phyloP scores from a whole-genome alignment of 1,139 yeast genomes.

The Geotrichum aggregatum region DNA sequence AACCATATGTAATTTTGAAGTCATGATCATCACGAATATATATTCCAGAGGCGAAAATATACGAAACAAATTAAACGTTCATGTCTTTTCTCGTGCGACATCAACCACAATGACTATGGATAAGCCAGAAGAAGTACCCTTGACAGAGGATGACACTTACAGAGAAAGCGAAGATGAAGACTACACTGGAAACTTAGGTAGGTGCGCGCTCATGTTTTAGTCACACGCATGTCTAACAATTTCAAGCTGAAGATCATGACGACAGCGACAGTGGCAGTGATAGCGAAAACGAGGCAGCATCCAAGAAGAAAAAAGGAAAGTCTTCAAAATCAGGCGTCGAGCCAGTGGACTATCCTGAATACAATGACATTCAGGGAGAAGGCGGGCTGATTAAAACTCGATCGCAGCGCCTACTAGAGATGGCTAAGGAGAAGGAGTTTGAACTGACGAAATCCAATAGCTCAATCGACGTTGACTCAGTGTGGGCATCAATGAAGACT shows the following conservation, averaged over 20 bases:
- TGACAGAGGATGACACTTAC: slow-evolving; percentile 40
- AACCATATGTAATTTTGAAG: too few species aligned
- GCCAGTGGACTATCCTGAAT: slow-evolving; percentile 36
- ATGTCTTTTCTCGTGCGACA: background rate
- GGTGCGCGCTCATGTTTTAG: background rate
- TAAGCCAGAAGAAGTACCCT: background rate
- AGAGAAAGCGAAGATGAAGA: slow-evolving; percentile 66
- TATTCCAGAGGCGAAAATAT: too few species aligned
- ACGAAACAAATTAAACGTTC: background rate
- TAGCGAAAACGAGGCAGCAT: slow-evolving; percentile 15
- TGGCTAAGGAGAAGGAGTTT: slow-evolving; percentile 30
- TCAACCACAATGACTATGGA: slow-evolving; percentile 9
- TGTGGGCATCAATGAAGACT: slow-evolving; percentile 51
- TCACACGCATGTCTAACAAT: background rate
- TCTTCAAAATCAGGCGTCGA: slow-evolving; percentile 37
- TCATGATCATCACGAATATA: too few species aligned
- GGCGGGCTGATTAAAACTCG: slow-evolving; percentile 59
- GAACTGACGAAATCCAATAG: slow-evolving; percentile 25
- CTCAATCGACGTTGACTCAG: slow-evolving; percentile 46
- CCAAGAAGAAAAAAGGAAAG: slow-evolving; percentile 25
- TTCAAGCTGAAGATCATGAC: slow-evolving; percentile 14
- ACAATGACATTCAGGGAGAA: slow-evolving; percentile 46
- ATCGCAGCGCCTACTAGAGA: slow-evolving; percentile 48
- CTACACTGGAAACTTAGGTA: slow-evolving; percentile 33
- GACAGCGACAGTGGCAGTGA: slow-evolving; percentile 29